phyloP scores from a whole-genome alignment of 148 eudicot species.

The Diospyros lotus region DNA sequence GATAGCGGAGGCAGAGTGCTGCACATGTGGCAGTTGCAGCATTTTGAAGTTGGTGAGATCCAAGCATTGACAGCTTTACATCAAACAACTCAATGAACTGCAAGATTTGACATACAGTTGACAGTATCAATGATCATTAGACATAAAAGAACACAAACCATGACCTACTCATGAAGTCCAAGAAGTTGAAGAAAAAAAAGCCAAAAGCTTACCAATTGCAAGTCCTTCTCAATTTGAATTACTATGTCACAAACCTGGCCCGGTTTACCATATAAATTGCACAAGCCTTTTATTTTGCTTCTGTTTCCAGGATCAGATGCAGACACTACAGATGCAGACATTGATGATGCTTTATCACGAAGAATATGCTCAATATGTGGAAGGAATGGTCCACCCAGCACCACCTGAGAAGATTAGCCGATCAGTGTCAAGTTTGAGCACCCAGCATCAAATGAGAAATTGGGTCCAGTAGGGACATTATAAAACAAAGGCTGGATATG shows the following conservation, averaged over 20 bases:
- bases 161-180: not conserved
- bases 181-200: not conserved
- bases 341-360: constrained; percentile 67
- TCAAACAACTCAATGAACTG: constrained; percentile 38
- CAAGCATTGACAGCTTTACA: constrained; percentile 71
- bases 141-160: not conserved
- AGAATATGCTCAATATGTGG: constrained; percentile 79
- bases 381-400: constrained; percentile 91
- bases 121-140: not conserved
- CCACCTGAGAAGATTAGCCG: constrained; percentile 46
- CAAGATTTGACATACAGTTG: constrained; percentile 12
- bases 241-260: constrained; percentile 66
- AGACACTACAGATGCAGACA: constrained; percentile 67
- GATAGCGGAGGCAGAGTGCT: constrained; percentile 72
- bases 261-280: constrained; percentile 38
- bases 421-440: constrained; percentile 12
- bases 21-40: constrained; percentile 91
- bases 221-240: constrained; percentile 58
- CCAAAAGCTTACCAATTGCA: constrained; percentile 42
- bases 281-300: constrained; percentile 46
- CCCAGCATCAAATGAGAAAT: constrained; percentile 7
- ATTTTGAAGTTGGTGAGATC: constrained; percentile 86
- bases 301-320: constrained; percentile 68
- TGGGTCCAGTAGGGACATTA: not conserved
- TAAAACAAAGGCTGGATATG: not conserved